Evolutionary conservation across 352 stramenopile species (phyloP).

Genomic region (Phytophthora tubulina): DNA sequence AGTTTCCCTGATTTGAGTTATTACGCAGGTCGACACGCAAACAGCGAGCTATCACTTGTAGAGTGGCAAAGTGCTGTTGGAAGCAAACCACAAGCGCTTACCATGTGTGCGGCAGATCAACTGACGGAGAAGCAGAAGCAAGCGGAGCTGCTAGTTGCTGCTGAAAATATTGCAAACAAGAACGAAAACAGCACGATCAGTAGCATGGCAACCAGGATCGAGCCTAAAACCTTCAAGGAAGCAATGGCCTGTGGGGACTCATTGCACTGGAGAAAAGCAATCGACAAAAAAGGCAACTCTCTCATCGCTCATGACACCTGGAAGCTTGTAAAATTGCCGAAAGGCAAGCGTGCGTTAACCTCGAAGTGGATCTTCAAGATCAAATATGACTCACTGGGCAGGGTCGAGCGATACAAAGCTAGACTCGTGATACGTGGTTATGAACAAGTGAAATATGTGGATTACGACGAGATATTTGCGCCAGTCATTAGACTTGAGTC

Average conservation of each 20-base stretch:
- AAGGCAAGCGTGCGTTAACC: constrained; percentile 20
- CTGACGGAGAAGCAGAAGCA: constrained; percentile 4
- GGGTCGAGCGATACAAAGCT: constrained; percentile 22
- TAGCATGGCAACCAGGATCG: not conserved
- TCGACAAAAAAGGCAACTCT: constrained; percentile 22
- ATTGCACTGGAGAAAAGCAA: constrained; percentile 19
- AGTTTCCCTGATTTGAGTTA: not conserved
- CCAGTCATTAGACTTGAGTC: constrained; percentile 24
- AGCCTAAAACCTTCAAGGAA: constrained; percentile 14
- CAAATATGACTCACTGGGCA: constrained; percentile 14
- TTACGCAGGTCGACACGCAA: not conserved
- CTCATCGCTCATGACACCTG: constrained; percentile 17
- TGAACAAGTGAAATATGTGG: constrained; percentile 18
- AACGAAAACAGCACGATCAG: constrained; percentile 7
- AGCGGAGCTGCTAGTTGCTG: constrained; percentile 14
- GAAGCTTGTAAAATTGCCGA: constrained; percentile 1
- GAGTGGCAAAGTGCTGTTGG: not conserved
- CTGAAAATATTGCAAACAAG: constrained; percentile 23
- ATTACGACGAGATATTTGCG: constrained; percentile 27
- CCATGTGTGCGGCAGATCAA: constrained; percentile 2
- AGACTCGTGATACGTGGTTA: constrained; percentile 19
- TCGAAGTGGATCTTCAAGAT: constrained; percentile 29
- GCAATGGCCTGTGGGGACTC: not conserved
- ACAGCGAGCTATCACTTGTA: not conserved
- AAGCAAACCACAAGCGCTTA: constrained; percentile 22